Conservation (phyloP, 208 protist genomes). For the Leishmania major region DNA sequence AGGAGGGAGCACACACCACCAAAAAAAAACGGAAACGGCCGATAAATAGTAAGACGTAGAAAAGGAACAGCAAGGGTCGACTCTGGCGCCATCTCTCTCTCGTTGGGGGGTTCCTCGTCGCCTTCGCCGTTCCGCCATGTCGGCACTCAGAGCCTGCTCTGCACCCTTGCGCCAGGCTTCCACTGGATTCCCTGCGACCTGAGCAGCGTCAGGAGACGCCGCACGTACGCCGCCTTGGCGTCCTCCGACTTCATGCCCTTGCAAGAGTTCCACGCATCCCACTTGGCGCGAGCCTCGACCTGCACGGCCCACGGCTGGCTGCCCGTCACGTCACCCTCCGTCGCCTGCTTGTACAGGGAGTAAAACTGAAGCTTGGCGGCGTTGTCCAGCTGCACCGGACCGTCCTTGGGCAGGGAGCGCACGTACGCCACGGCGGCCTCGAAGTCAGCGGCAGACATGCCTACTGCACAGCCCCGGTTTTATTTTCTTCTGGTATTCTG, state of each 20-base stretch:
- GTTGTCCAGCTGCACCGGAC: slow-evolving; percentile 87
- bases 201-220: slow-evolving; percentile 63
- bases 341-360: slow-evolving; percentile 97
- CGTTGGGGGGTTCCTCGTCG: not conserved
- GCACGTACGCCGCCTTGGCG: slow-evolving; percentile 92
- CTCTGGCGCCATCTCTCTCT: not conserved
- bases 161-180: slow-evolving; percentile 39
- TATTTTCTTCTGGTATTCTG: not conserved
- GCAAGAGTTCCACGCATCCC: slow-evolving; percentile 90
- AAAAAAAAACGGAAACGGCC: not conserved
- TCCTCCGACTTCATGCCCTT: slow-evolving; percentile 93
- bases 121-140: not conserved
- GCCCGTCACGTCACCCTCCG: slow-evolving; percentile 93
- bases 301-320: slow-evolving; percentile 92
- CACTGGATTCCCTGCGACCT: slow-evolving; percentile 62
- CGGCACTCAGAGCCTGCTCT: slow-evolving; percentile 24
- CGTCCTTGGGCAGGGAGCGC: slow-evolving; percentile 79
- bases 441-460: slow-evolving; percentile 83
- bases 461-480: not conserved
- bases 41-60: not conserved
- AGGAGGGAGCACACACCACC: too few relatives aligned
- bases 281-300: slow-evolving; percentile 94
- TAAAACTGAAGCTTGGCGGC: slow-evolving; percentile 94
- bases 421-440: slow-evolving; percentile 83
- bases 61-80: not conserved